These are phyloP conservation scores for Teunomyces cretensis DNA, from an alignment of 805 yeast genomes.

Conservation along the genomic window DNA sequence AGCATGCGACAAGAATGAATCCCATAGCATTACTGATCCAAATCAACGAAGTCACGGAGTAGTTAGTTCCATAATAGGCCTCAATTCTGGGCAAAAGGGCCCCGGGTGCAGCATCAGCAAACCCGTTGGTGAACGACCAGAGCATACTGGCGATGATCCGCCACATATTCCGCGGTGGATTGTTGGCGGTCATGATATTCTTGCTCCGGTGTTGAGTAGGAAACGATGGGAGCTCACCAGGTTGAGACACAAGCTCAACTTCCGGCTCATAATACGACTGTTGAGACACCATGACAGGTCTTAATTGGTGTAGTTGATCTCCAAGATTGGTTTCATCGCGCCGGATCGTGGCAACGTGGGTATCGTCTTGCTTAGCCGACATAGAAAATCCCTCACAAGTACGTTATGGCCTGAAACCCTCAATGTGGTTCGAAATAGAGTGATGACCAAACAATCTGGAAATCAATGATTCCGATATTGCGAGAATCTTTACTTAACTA, in stretches of 20 bases:
- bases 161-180: slow-evolving; percentile 45
- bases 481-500: neutral
- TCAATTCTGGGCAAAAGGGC: slow-evolving; percentile 59
- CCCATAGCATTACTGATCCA: slow-evolving; percentile 64
- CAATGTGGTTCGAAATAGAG: too few relatives aligned
- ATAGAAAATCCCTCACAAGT: too few relatives aligned
- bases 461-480: too few relatives aligned
- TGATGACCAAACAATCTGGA: too few relatives aligned
- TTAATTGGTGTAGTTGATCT: neutral
- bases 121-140: slow-evolving; percentile 45
- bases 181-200: slow-evolving; percentile 33
- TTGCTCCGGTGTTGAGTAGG: neutral
- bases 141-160: slow-evolving; percentile 40
- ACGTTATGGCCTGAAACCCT: too few relatives aligned
- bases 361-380: neutral
- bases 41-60: slow-evolving; percentile 55
- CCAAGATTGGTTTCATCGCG: neutral
- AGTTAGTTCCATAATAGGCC: slow-evolving; percentile 43
- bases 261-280: neutral
- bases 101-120: slow-evolving; percentile 60
- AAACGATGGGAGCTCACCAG: neutral
- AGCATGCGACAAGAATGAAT: slow-evolving; percentile 48
- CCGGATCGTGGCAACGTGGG: neutral
- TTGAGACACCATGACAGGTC: slow-evolving; percentile 1
- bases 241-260: neutral